Evolutionary conservation across 2,329 filamentous ascomycete species (phyloP).

Genomic region (Fusarium sp.): DNA sequence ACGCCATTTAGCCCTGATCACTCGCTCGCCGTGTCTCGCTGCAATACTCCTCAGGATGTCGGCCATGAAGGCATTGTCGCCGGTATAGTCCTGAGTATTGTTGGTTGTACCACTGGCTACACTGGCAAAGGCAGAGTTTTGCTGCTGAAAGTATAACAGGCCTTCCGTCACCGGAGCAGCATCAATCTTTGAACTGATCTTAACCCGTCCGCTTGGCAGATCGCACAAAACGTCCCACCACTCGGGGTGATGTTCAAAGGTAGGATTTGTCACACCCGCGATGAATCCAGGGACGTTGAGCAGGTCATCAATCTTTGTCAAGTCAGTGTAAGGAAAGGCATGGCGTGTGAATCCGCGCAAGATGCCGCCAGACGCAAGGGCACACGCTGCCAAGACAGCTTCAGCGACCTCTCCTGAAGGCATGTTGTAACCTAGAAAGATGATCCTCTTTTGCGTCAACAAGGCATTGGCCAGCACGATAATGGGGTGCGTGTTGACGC

Average conservation of each 20-base stretch:
- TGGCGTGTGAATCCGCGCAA: conserved; percentile 93
- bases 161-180: conserved; percentile 85
- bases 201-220: conserved; percentile 89
- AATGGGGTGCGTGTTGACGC: conserved; percentile 90
- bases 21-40: conserved; percentile 88
- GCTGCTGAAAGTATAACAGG: conserved; percentile 86
- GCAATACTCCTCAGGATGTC: conserved; percentile 86
- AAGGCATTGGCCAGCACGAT: conserved; percentile 95
- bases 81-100: conserved; percentile 76
- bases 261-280: conserved; percentile 96
- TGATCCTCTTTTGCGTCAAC: conserved; percentile 94
- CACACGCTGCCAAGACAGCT: conserved; percentile 97
- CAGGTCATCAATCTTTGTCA: conserved; percentile 97
- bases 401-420: conserved; percentile 97
- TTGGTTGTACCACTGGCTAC: conserved; percentile 58
- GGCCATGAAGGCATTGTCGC: conserved; percentile 90
- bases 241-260: conserved; percentile 92
- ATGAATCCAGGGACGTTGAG: conserved; percentile 97
- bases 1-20: conserved; percentile 91
- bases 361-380: conserved; percentile 91
- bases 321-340: conserved; percentile 97
- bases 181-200: conserved; percentile 92
- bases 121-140: conserved; percentile 69
- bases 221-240: conserved; percentile 99
- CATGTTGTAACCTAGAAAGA: conserved; percentile 95